Evolutionary conservation across 2,329 filamentous ascomycete species (phyloP).

Genomic region (Lasiodiplodia sp.): DNA sequence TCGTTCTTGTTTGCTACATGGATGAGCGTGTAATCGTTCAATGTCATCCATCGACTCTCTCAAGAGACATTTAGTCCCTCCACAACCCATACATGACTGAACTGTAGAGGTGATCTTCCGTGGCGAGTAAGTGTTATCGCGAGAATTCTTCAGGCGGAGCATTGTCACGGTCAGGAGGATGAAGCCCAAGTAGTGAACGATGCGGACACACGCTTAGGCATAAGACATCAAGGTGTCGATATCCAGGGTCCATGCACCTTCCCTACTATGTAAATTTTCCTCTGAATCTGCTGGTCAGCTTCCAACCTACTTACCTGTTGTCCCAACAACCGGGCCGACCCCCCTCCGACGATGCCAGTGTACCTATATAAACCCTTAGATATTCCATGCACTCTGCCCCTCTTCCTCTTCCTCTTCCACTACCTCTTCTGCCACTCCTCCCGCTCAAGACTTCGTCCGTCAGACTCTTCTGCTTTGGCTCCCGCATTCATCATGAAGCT

Average conservation of each 20-base stretch:
- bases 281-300: background rate
- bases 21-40: no score
- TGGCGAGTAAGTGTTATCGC: background rate
- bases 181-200: background rate
- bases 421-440: background rate
- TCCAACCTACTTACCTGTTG: background rate
- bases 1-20: no score
- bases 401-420: constrained; percentile 10
- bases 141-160: background rate
- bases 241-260: background rate
- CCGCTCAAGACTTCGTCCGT: background rate
- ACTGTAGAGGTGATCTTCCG: background rate
- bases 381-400: no score
- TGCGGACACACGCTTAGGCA: background rate
- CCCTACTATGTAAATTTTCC: background rate
- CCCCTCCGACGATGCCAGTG: background rate
- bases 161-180: background rate
- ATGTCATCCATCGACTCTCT: background rate
- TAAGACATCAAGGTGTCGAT: background rate
- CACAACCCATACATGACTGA: background rate
- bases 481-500: background rate
- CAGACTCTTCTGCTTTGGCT: background rate
- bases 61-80: background rate
- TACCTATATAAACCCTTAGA: background rate
- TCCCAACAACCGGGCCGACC: background rate